Evolutionary conservation across 1,139 yeast genomes (phyloP).

Genomic region (Debaryomycetaceae sp.): DNA sequence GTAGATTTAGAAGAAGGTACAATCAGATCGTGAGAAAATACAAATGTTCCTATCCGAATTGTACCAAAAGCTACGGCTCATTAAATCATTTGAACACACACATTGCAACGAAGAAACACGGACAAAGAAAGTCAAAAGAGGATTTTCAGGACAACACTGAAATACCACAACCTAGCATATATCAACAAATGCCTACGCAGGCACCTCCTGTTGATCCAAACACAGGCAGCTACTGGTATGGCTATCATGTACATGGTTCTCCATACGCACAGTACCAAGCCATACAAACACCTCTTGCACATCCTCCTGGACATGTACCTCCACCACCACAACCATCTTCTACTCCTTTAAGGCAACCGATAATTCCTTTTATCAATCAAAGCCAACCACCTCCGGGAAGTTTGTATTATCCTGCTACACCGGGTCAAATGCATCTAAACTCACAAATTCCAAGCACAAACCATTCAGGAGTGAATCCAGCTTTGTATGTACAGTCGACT

Average conservation of each 20-base stretch:
- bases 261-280: background rate
- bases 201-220: conserved; percentile 7
- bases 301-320: conserved; percentile 5
- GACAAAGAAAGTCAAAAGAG: conserved; percentile 63
- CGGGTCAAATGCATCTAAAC: background rate
- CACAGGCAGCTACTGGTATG: conserved; percentile 14
- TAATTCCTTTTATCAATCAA: background rate
- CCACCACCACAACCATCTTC: background rate
- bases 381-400: background rate
- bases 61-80: conserved; percentile 73
- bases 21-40: conserved; percentile 70
- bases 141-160: conserved; percentile 46
- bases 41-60: conserved; percentile 56
- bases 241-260: conserved; percentile 9
- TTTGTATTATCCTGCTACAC: conserved; percentile 1
- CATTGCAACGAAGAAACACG: conserved; percentile 69
- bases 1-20: conserved; percentile 63
- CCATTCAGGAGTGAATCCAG: background rate
- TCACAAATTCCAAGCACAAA: background rate
- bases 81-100: conserved; percentile 77
- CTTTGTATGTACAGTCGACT: background rate
- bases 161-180: conserved; percentile 4
- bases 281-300: conserved; percentile 3
- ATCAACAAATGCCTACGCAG: conserved; percentile 2
- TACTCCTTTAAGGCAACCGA: background rate